Percentiles rank a stretch among this genome's conserved stretches.
Conservation (phyloP, 2,329 filamentous ascomycete species). For the Septoria petroselini region DNA sequence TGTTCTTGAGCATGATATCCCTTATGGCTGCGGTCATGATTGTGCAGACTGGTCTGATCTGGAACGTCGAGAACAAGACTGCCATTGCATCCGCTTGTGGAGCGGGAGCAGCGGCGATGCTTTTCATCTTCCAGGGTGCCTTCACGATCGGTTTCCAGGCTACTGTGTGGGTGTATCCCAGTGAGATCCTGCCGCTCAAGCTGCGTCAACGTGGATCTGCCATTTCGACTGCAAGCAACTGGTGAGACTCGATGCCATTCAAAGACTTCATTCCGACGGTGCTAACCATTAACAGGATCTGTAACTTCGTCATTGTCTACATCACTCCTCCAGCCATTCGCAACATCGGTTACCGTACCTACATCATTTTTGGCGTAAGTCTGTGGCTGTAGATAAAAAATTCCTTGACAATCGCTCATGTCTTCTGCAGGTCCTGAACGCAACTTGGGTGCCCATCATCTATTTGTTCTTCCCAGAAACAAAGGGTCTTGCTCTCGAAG, state of each 20-base stretch:
- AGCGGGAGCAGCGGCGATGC: conserved; percentile 48
- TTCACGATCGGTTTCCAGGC: conserved; percentile 60
- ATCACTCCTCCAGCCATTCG: conserved; percentile 61
- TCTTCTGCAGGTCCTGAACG: conserved; percentile 22
- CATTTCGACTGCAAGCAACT: conserved; percentile 37
- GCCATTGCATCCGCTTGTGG: conserved; percentile 29
- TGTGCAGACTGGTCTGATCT: conserved; percentile 49
- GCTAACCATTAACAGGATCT: neutral
- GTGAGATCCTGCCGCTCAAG: conserved; percentile 54
- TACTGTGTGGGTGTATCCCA: conserved; percentile 61
- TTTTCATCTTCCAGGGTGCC: conserved; percentile 63
- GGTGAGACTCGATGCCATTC: conserved; percentile 29
- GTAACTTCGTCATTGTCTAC: conserved; percentile 64
- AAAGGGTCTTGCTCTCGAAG: conserved; percentile 56
- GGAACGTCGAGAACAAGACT: conserved; percentile 34
- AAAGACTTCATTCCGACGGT: conserved; percentile 7
- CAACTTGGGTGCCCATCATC: conserved; percentile 47
- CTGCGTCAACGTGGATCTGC: conserved; percentile 35
- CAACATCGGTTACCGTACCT: conserved; percentile 55
- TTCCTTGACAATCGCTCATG: conserved; percentile 4
- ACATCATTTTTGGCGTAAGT: conserved; percentile 44
- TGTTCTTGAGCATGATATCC: conserved; percentile 35
- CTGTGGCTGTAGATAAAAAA: neutral
- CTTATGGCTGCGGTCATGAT: conserved; percentile 64
- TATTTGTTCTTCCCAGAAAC: conserved; percentile 64